Evolutionary conservation across 169 alveolate species (phyloP).

Genomic region (Pseudocohnilembus persalinus): DNA sequence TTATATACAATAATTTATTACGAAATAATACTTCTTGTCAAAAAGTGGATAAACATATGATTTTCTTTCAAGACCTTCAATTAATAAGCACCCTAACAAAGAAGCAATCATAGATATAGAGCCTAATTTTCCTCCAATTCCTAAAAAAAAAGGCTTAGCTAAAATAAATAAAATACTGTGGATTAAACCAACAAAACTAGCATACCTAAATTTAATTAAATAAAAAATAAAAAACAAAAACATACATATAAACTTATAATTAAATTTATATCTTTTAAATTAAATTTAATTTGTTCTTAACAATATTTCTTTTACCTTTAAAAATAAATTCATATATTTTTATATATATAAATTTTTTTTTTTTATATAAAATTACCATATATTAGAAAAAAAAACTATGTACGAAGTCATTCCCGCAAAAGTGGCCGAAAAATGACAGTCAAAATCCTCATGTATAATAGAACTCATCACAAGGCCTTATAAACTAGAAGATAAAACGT

Average conservation of each 20-base stretch:
- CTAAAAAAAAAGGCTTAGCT: neutral
- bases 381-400: neutral
- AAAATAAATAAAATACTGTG: neutral
- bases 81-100: neutral
- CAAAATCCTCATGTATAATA: neutral
- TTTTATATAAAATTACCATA: too few relatives aligned
- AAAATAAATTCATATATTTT: too few relatives aligned
- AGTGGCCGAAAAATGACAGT: neutral
- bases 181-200: neutral
- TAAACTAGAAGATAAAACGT: neutral
- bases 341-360: too few relatives aligned
- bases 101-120: neutral
- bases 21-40: neutral
- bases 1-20: too few relatives aligned
- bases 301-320: too few relatives aligned
- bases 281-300: too few relatives aligned
- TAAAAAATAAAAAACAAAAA: too few relatives aligned
- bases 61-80: neutral
- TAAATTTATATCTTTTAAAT: too few relatives aligned
- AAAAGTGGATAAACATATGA: neutral
- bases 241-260: too few relatives aligned
- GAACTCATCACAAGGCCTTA: neutral
- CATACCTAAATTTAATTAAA: too few relatives aligned
- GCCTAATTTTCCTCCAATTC: neutral
- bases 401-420: neutral